phyloP scores from a whole-genome alignment of 768 basidiomycete genomes.

The Exidia glandulosa region DNA sequence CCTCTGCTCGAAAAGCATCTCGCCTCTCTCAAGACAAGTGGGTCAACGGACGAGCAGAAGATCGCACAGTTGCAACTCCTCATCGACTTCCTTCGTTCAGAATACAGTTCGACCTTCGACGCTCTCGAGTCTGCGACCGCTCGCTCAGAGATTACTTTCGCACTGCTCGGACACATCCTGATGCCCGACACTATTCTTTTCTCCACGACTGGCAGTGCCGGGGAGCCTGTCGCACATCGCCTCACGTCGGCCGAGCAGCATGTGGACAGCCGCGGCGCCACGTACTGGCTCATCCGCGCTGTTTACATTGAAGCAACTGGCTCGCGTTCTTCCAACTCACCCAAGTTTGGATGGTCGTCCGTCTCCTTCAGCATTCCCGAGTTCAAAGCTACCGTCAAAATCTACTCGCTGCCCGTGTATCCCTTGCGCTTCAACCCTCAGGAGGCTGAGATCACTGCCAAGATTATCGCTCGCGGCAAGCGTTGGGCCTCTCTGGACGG shows the following conservation, averaged over 20 bases:
- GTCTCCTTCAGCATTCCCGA: neutral
- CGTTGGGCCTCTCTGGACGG: slow-evolving; percentile 3
- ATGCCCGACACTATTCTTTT: slow-evolving; percentile 44
- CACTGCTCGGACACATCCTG: slow-evolving; percentile 43
- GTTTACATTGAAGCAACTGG: neutral
- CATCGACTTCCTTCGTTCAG: slow-evolving; percentile 35
- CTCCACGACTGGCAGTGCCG: slow-evolving; percentile 39
- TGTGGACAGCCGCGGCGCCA: neutral
- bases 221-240: slow-evolving; percentile 32
- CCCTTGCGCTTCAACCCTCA: neutral
- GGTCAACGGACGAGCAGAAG: slow-evolving; percentile 31
- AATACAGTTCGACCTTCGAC: slow-evolving; percentile 38
- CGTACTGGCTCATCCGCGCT: neutral
- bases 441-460: neutral
- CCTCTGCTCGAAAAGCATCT: slow-evolving; percentile 35
- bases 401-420: neutral
- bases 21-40: slow-evolving; percentile 22
- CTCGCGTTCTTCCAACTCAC: neutral
- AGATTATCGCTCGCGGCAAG: neutral
- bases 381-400: neutral
- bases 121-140: slow-evolving; percentile 36
- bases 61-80: slow-evolving; percentile 38
- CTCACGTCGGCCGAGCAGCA: neutral
- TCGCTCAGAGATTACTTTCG: slow-evolving; percentile 48
- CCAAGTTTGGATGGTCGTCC: neutral